Evolutionary conservation across 176 grass and related monocot genomes (phyloP), one percentile per base, ranked within the genome.

Genomic region (Avena insularis): DNA sequence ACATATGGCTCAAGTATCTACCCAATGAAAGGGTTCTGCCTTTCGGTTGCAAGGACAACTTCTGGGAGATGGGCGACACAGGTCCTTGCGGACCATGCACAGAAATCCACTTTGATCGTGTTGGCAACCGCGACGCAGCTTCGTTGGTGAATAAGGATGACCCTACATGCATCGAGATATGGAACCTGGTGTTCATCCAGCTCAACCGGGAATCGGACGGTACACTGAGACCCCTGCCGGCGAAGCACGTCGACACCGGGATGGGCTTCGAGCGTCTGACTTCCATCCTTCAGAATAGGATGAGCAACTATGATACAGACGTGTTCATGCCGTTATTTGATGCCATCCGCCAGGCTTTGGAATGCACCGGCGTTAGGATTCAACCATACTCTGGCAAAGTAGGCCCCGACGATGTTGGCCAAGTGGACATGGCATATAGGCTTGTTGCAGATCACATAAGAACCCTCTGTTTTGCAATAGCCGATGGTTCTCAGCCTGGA

Each of bases 151-250:
- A 98, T 65, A 98, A 94, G 79, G 96, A 98, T 54, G 93, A 98
- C 48, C 93, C 96, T n/a, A 92, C 96, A 27, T 98, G 96, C 69
- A 94, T 98, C 69, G 96, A 98, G 75, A 98, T 98, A 51, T 98
- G 96, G 96, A 95, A 98, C 63, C 90, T 98, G 78, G 96, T 98
- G 33, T 98, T 98, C 79, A 98, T 98, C 46, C 84, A 98, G 96
- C 92, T 89, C 68, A 95, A 98, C 76, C 84, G 96, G 62, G 96
- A 92, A 87, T 27, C 82, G 21, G 92, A 98, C 33, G 33, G 93
- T 72, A 87, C 84, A 60, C 64, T 94, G 79, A 98, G 90, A 46
- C 54, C 93, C 55, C 81, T 98, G 73, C 93, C 96, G 43, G 81
- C 95, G 49, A 98, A 95, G 80, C 96, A 95, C 84, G 96, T 98